phyloP scores from a whole-genome alignment of 768 basidiomycete species.

The Termitomyces sp. region DNA sequence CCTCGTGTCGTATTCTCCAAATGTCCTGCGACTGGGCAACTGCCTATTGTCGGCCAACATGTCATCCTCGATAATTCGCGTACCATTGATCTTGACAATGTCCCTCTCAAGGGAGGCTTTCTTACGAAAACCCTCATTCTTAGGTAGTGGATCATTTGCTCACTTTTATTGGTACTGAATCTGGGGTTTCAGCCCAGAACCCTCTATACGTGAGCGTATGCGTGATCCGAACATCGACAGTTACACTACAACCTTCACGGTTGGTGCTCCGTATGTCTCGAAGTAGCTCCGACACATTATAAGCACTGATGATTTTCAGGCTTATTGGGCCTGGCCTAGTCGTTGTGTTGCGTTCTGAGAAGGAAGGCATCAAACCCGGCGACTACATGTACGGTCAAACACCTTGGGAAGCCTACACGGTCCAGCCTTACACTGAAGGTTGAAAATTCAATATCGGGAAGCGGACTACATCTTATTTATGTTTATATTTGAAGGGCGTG shows the following conservation, averaged over 20 bases:
- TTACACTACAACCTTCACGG: constrained; percentile 6
- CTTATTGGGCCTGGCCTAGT: constrained; percentile 29
- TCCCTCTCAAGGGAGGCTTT: constrained; percentile 19
- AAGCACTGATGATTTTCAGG: constrained; percentile 14
- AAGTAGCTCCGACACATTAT: neutral
- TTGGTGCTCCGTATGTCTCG: constrained; percentile 9
- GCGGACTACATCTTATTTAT: neutral
- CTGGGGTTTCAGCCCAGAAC: constrained; percentile 2
- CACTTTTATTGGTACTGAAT: neutral
- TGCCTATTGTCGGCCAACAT: constrained; percentile 10
- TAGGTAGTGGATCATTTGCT: neutral
- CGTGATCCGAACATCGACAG: constrained; percentile 2
- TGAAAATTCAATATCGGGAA: neutral
- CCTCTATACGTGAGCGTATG: constrained; percentile 9
- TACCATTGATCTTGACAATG: constrained; percentile 18
- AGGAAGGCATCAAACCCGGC: constrained; percentile 19
- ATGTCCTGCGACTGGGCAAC: neutral
- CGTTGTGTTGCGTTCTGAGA: constrained; percentile 31
- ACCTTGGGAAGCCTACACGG: constrained; percentile 12
- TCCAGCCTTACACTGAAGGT: constrained; percentile 7
- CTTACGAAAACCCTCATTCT: constrained; percentile 17
- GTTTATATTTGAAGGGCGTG: constrained; percentile 10
- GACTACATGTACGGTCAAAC: constrained; percentile 27
- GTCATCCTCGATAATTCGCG: constrained; percentile 9
- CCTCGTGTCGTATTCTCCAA: constrained; percentile 6